Base-by-base conservation (phyloP, 139 green algal species). In the Trebouxia sp. region DNA sequence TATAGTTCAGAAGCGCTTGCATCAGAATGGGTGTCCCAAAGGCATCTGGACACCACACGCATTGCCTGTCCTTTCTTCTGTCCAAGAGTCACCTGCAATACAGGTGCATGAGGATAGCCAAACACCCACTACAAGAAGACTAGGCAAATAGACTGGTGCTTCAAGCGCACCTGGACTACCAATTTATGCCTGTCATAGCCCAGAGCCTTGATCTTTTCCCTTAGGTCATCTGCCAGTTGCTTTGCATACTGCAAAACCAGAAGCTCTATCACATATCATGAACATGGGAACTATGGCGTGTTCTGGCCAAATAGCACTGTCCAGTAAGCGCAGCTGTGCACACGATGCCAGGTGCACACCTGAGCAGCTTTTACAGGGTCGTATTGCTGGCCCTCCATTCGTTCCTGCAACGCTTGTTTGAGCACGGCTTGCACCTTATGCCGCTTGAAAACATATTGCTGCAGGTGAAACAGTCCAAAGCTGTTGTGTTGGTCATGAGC, bases 111-210 rank as follows among this genome's bases (percentile, higher is more conserved):
- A 51, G 10, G 10, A 1, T 48, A 69, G 1, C 9, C 42, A 62
- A 3, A 8, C 20, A 78, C 1, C 10, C 22, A 55, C 37, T 17
- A 14, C 11, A 15, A 78, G 9, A 17, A 58, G 50, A 17, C 50
- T 22, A 58, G 4, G 26, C 4, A 22, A 58, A 22, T 10, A 43
- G 22, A 30, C 9, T 35, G 30, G 65, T 48, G 35, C 17, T 2
- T 28, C 17, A 48, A 0, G 0, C 41, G 24, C 24, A 87, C 83
- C 80, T 92, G 85, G 22, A 94, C 91, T 28, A 96, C 80, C 26
- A 95, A 84, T 85, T 96, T 96, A 87, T 97, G 93, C 17, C 94
- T 87, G 41, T 94, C 90, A 78, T 94, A 97, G 12, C 94, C 93
- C 30, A 98, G 77, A 22, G 89, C 86, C 83, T 97, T 96, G 28